Evolutionary conservation across 768 basidiomycete species (phyloP).

Genomic region (Termitomyces sp.): DNA sequence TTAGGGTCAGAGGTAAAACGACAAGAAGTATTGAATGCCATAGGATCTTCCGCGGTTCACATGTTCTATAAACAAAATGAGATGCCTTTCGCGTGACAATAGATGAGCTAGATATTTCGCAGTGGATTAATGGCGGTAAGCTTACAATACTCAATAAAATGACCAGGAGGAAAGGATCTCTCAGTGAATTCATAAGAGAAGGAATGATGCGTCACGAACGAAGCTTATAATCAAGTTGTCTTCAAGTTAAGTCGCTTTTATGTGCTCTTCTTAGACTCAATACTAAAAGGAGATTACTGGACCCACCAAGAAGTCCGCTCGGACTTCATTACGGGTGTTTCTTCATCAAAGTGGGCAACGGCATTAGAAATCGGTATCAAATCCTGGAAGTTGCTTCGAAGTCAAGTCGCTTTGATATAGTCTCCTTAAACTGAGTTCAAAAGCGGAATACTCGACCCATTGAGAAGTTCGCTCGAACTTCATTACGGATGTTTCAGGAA

Average conservation of each 20-base stretch:
- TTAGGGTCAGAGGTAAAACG: background rate
- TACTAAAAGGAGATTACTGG: background rate
- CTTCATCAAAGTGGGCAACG: too few species aligned
- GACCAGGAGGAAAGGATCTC: background rate
- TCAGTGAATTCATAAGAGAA: background rate
- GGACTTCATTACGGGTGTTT: background rate
- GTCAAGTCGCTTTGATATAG: background rate
- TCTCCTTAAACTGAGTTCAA: too few species aligned
- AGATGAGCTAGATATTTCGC: background rate
- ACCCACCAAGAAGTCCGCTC: too few species aligned
- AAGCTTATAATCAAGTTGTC: background rate
- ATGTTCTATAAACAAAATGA: background rate
- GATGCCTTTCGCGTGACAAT: background rate
- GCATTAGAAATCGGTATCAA: too few species aligned
- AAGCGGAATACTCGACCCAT: too few species aligned
- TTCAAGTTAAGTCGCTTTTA: background rate
- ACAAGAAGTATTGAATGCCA: background rate
- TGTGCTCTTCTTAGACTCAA: too few species aligned
- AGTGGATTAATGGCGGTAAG: background rate
- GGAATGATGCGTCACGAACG: background rate
- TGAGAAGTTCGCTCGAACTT: too few species aligned
- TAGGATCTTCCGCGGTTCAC: background rate
- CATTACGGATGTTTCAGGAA: background rate
- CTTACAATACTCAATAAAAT: background rate
- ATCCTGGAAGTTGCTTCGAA: background rate